phyloP scores from a whole-genome alignment of 768 basidiomycete species.

The Lactarius indigo region DNA sequence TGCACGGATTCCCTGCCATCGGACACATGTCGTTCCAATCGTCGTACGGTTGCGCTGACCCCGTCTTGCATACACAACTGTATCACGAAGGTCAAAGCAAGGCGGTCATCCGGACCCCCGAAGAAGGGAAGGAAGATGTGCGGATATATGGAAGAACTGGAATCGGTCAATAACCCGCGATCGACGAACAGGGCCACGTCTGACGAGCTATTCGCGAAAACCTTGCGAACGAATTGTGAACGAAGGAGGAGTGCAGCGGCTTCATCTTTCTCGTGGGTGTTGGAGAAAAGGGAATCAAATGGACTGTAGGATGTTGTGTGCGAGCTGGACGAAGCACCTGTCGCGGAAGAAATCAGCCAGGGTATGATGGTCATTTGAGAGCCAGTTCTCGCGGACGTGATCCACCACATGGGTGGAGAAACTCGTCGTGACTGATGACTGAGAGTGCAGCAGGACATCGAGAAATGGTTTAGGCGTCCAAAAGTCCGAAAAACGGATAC shows the following conservation, averaged over 20 bases:
- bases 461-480: conserved; percentile 62
- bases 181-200: conserved; percentile 90
- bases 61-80: conserved; percentile 68
- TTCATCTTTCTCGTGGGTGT: conserved; percentile 44
- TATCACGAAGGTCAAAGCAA: conserved; percentile 75
- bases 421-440: conserved; percentile 74
- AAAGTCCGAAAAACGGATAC: conserved; percentile 76
- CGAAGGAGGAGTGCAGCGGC: conserved; percentile 55
- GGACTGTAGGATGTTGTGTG: conserved; percentile 44
- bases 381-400: conserved; percentile 50
- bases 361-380: conserved; percentile 81
- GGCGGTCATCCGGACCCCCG: conserved; percentile 90
- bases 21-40: conserved; percentile 46
- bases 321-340: conserved; percentile 28
- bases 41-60: conserved; percentile 70
- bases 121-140: conserved; percentile 88
- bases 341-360: conserved; percentile 53
- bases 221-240: conserved; percentile 79
- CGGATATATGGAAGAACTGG: conserved; percentile 36
- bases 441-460: conserved; percentile 66
- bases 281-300: conserved; percentile 76
- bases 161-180: conserved; percentile 44
- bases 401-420: conserved; percentile 62
- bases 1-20: conserved; percentile 34
- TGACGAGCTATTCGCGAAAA: conserved; percentile 66